Evolutionary conservation across 108 stramenopile species (phyloP), one percentile per base, ranked within the genome.

Genomic region (Asterionellopsis glacialis): DNA sequence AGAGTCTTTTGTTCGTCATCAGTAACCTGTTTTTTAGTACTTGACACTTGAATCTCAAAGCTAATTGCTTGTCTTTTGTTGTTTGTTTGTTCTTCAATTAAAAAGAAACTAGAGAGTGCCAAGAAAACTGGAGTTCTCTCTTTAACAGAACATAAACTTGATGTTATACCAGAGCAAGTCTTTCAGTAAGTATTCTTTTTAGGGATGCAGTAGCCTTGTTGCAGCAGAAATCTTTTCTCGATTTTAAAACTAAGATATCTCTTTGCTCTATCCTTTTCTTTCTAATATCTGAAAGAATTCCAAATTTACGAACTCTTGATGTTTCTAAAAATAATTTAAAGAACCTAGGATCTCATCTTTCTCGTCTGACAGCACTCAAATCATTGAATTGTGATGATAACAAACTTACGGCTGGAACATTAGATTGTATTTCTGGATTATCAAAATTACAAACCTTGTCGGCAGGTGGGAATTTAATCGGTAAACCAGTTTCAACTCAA

Each of bases 311-410:
- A 23, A 89, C 88, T 21, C 68, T 93, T 19, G 91, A 93, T 67
- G 57, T 93, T 2, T 90, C 86, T 14, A 81, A 77, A 54, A 93
- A 93, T 57, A 69, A 76, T 55, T 33, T 93, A 11, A 72, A 57
- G 26, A 44, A 43, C 1, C 73, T 87, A 5, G 76, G 69, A 0
- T 38, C 27, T 25, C 47, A 75, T 21, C 45, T 93, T 44, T 59
- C 74, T 42, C 66, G 63, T 40, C 54, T 94, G 24, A 75, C 61
- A 39, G 64, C 80, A 26, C 59, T 94, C 26, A 90, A 90, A 69
- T 82, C 87, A 10, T 66, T 94, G 33, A 88, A 90, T 63, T 67
- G 85, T 26, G 83, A 90, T 45, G 66, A 80, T 11, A 94, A 94
- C 63, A 45, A 74, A 49, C 69, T 94, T 63, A 48, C 56, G 9